phyloP scores from a whole-genome alignment of 2,329 filamentous ascomycete genomes.

The Thermochaetoides dissita region DNA sequence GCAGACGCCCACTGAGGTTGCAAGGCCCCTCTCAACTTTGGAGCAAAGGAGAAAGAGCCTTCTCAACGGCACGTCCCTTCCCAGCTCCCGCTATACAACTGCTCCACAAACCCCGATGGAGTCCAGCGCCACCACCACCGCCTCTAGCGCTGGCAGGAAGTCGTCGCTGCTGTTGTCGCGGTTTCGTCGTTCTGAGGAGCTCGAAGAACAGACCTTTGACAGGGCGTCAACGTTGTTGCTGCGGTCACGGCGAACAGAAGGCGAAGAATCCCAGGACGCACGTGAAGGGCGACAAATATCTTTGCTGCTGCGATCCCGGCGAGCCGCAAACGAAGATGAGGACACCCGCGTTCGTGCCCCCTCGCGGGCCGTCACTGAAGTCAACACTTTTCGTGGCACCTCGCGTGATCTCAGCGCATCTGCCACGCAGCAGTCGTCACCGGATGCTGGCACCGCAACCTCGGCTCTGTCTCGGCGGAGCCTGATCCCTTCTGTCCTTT shows the following conservation, averaged over 20 bases:
- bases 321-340: slow-evolving; percentile 35
- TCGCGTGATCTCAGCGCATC: slow-evolving; percentile 26
- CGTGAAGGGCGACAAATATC: slow-evolving; percentile 31
- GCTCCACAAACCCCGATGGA: slow-evolving; percentile 30
- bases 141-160: slow-evolving; percentile 27
- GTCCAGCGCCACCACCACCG: slow-evolving; percentile 1
- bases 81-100: slow-evolving; percentile 29
- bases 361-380: slow-evolving; percentile 45
- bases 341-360: slow-evolving; percentile 35
- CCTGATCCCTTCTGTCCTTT: slow-evolving; percentile 35
- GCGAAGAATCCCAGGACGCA: slow-evolving; percentile 34
- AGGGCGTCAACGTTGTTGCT: slow-evolving; percentile 39
- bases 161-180: slow-evolving; percentile 34
- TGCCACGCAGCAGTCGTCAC: slow-evolving; percentile 22
- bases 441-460: slow-evolving; percentile 23
- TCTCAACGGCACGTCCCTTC: slow-evolving; percentile 29
- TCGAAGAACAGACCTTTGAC: slow-evolving; percentile 23
- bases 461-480: slow-evolving; percentile 37
- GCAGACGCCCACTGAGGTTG: slow-evolving; percentile 25
- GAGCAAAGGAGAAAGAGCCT: slow-evolving; percentile 39
- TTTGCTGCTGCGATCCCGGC: slow-evolving; percentile 32
- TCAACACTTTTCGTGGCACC: slow-evolving; percentile 23
- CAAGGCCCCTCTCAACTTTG: slow-evolving; percentile 31
- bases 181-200: slow-evolving; percentile 34
- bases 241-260: slow-evolving; percentile 29